A percentile compares a stretch with the other conserved stretches of the same genome.
Conservation (phyloP, 2,329 filamentous ascomycete species). For the Pyrenochaeta sp. region DNA sequence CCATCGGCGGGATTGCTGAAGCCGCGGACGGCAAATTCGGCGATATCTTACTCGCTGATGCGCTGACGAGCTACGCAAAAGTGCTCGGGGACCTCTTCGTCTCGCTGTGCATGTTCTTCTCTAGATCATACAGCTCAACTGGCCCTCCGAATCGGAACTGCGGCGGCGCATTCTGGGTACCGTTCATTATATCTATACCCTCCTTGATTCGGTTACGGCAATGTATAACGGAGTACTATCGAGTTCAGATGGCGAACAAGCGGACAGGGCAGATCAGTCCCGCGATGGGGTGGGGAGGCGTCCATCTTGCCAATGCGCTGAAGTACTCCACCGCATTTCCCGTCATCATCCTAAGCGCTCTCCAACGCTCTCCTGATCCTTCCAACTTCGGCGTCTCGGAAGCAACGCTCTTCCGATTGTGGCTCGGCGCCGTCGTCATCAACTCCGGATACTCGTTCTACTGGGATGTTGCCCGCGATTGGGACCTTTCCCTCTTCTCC, state of each 20-base stretch:
- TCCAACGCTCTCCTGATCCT: constrained; percentile 71
- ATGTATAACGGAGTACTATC: constrained; percentile 86
- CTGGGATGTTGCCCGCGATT: constrained; percentile 97
- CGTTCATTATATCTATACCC: constrained; percentile 83
- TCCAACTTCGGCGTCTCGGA: constrained; percentile 62
- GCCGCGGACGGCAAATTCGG: constrained; percentile 91
- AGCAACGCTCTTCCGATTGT: constrained; percentile 63
- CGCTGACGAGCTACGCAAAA: constrained; percentile 92
- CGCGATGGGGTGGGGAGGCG: constrained; percentile 74
- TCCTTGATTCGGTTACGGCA: constrained; percentile 88
- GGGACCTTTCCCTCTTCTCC: constrained; percentile 88
- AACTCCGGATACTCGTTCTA: constrained; percentile 98
- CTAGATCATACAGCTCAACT: constrained; percentile 74
- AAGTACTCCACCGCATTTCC: constrained; percentile 97
- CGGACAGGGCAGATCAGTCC: constrained; percentile 51
- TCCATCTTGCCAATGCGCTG: constrained; percentile 90
- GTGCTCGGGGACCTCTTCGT: constrained; percentile 91
- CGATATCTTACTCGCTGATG: constrained; percentile 92
- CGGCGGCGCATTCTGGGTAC: constrained; percentile 80
- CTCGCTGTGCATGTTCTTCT: constrained; percentile 89
- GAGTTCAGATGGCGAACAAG: constrained; percentile 68
- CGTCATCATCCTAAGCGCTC: constrained; percentile 80
- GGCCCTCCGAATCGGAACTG: constrained; percentile 82
- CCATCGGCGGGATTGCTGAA: constrained; percentile 85
- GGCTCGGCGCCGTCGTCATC: constrained; percentile 74